phyloP scores from a whole-genome alignment of 192 early-diverging fungal genomes.

The Helicostylum pulchrum region DNA sequence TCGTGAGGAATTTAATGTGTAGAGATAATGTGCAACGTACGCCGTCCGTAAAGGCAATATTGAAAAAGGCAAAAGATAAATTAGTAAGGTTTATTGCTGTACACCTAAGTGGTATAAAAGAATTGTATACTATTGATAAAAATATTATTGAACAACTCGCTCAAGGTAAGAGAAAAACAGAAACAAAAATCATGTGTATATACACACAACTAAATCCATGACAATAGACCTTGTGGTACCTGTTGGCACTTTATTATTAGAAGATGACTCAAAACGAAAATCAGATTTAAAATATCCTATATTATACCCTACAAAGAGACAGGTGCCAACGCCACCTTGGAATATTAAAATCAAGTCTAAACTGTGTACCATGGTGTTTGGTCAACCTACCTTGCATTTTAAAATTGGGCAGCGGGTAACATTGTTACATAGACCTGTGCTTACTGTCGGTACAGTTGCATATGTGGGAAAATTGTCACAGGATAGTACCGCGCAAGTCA shows the following conservation, averaged over 20 bases:
- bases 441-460: slow-evolving; percentile 11
- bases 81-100: slow-evolving; percentile 14
- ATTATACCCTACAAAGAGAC: not conserved
- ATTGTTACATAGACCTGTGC: slow-evolving; percentile 18
- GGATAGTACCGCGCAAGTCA: slow-evolving; percentile 2
- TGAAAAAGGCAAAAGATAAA: slow-evolving; percentile 19
- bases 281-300: not conserved
- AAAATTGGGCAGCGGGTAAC: slow-evolving; percentile 13
- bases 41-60: slow-evolving; percentile 1
- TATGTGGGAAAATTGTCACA: slow-evolving; percentile 14
- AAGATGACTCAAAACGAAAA: not conserved
- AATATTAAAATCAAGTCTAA: slow-evolving; percentile 8
- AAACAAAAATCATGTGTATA: not conserved
- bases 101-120: slow-evolving; percentile 9
- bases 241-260: not conserved
- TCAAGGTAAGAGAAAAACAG: slow-evolving; percentile 16
- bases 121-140: slow-evolving; percentile 16
- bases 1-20: slow-evolving; percentile 25
- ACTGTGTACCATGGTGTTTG: slow-evolving; percentile 1
- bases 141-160: slow-evolving; percentile 14
- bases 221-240: not conserved
- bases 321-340: not conserved
- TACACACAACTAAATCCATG: not conserved
- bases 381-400: slow-evolving; percentile 1
- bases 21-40: slow-evolving; percentile 17